Conservation (phyloP, 805 yeast genomes). For the Metschnikowia rubicola region DNA sequence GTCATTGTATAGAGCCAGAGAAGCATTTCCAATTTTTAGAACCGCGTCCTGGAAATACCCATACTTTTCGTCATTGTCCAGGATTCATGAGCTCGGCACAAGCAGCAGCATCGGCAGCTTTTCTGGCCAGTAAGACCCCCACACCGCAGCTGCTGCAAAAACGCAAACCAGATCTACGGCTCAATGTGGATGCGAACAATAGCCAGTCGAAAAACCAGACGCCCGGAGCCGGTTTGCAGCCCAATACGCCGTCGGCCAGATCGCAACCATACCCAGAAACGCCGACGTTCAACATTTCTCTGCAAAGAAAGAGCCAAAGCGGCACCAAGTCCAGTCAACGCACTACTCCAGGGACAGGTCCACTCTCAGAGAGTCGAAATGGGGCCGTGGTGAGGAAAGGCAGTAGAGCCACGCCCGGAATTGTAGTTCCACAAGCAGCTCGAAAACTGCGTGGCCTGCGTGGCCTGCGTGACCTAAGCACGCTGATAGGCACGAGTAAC, state of each 20-base stretch:
- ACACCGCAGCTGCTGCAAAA: not conserved
- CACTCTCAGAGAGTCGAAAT: not conserved
- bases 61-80: too few relatives aligned
- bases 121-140: constrained; percentile 22
- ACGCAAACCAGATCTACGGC: constrained; percentile 6
- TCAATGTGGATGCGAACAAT: constrained; percentile 1
- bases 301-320: not conserved
- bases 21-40: too few relatives aligned
- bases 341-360: not conserved
- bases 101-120: constrained; percentile 46
- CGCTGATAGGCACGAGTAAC: not conserved
- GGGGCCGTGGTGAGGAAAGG: not conserved
- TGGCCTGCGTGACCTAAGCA: not conserved
- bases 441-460: not conserved
- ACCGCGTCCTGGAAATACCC: too few relatives aligned
- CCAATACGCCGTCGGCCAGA: not conserved
- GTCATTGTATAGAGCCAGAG: too few relatives aligned
- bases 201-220: not conserved
- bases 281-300: not conserved
- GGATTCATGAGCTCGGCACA: constrained; percentile 27
- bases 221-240: not conserved
- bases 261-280: not conserved
- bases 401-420: not conserved
- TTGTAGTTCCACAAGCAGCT: not conserved
- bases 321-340: not conserved